Percentiles rank a stretch among this genome's conserved stretches.
phyloP scores from a whole-genome alignment of 768 basidiomycete species.

The Collybia sp. region DNA sequence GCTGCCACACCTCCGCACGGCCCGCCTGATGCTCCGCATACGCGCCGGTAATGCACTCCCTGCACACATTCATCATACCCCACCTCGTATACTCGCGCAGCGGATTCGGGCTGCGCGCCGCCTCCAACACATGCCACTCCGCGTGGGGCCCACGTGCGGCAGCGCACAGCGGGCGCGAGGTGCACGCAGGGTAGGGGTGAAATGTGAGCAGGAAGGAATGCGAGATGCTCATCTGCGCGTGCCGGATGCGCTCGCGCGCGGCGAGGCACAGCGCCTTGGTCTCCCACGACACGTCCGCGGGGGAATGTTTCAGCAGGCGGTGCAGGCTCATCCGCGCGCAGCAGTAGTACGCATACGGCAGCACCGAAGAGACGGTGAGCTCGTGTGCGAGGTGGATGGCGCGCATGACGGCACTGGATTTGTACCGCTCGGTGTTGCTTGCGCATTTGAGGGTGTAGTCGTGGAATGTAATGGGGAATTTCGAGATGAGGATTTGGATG shows the following conservation, averaged over 20 bases:
- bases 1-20: constrained; percentile 16
- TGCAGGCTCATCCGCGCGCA: constrained; percentile 35
- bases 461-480: constrained; percentile 34
- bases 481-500: constrained; percentile 38
- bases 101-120: constrained; percentile 23
- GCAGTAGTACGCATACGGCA: constrained; percentile 49
- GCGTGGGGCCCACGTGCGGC: constrained; percentile 32
- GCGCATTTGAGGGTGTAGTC: constrained; percentile 26
- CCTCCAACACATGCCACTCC: constrained; percentile 39
- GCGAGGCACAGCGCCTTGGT: constrained; percentile 34
- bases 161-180: constrained; percentile 22
- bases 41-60: constrained; percentile 12
- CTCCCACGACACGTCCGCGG: constrained; percentile 32
- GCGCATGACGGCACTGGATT: constrained; percentile 37
- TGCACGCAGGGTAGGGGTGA: constrained; percentile 24
- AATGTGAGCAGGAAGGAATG: constrained; percentile 39
- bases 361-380: constrained; percentile 29
- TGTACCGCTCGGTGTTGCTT: constrained; percentile 19
- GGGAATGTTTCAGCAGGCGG: constrained; percentile 29
- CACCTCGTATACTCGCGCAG: constrained; percentile 11
- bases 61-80: constrained; percentile 14
- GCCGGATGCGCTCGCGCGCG: constrained; percentile 34
- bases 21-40: constrained; percentile 15
- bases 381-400: constrained; percentile 38
- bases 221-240: constrained; percentile 35